Base-by-base conservation (phyloP, 2,329 filamentous ascomycete genomes). In the Bertia moriformis region DNA sequence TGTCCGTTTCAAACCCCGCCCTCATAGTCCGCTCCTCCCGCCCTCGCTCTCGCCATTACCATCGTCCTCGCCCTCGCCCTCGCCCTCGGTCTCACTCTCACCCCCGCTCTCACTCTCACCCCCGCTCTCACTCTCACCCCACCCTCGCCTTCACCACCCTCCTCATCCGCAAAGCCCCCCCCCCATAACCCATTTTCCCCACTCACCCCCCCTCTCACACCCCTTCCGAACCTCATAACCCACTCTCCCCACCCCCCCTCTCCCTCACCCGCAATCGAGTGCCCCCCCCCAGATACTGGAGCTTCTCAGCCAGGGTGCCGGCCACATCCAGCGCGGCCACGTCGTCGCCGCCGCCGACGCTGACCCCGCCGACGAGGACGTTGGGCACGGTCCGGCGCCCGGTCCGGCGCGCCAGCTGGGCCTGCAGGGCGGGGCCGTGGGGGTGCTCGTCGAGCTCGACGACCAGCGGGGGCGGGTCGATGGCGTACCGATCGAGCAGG, bases 321-420 rank as follows among this genome's bases (percentile, higher is more conserved):
- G 22, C 7, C 7, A n/a, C n/a, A n/a, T 27, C 22, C 22, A 96
- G 63, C 18, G 72, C 77, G 38, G 75, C 71, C 41, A 98, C 72
- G 43, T 95, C 86, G 53, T 96, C 89, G 38, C 85, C 78, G 17
- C 91, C 91, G 37, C 91, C 91, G 44, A 96, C 85, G 58, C 83
- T 91, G 56, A 80, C 78, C 36, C 86, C 87, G 51, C 86, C 84
- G 50, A 98, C 69, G 48, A 98, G 69, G 24, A 96, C 71, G 54
- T 98, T 98, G 14, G 91, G 91, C 0, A 98, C 91, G 0, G 91
- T 98, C 43, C 66, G 68, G 38, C 89, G 73, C 35, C 83, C 83
- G 0, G 91, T 96, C 53, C 73, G 80, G 43, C 78, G 71, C 14
- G 59, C 69, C 7, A 98, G 66, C 14, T 74, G 69, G 7, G 68